Evolutionary conservation across 169 alveolate species (phyloP).

Genomic region (Perkinsus olseni): DNA sequence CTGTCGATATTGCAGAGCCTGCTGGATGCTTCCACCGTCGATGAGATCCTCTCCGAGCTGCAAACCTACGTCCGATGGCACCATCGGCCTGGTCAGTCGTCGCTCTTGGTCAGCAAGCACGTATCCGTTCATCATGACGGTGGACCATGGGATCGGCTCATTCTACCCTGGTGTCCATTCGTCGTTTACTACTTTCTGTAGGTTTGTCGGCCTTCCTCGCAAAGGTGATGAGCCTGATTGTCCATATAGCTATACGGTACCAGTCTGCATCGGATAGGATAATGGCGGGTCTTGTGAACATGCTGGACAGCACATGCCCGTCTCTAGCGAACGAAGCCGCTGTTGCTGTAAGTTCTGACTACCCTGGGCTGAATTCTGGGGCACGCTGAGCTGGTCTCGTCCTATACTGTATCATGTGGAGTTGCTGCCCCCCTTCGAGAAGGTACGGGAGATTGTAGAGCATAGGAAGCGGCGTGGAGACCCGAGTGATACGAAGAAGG

Average conservation of each 20-base stretch:
- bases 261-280: background rate
- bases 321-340: background rate
- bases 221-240: background rate
- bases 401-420: too few species aligned
- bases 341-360: background rate
- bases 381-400: background rate
- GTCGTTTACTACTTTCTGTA: background rate
- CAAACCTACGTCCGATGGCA: background rate
- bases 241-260: background rate
- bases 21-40: background rate
- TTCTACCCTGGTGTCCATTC: background rate
- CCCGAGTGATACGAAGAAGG: background rate
- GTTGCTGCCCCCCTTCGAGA: too few species aligned
- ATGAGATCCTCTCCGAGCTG: background rate
- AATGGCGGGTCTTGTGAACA: background rate
- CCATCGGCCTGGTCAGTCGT: background rate
- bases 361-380: background rate
- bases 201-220: background rate
- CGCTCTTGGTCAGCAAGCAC: background rate
- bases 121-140: too few species aligned
- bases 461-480: background rate
- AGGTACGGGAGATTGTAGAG: background rate
- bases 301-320: background rate
- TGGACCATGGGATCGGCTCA: too few species aligned
- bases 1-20: background rate